Evolutionary conservation across 116 monocot species (phyloP).

Genomic region (Papilionanthe hybrid): DNA sequence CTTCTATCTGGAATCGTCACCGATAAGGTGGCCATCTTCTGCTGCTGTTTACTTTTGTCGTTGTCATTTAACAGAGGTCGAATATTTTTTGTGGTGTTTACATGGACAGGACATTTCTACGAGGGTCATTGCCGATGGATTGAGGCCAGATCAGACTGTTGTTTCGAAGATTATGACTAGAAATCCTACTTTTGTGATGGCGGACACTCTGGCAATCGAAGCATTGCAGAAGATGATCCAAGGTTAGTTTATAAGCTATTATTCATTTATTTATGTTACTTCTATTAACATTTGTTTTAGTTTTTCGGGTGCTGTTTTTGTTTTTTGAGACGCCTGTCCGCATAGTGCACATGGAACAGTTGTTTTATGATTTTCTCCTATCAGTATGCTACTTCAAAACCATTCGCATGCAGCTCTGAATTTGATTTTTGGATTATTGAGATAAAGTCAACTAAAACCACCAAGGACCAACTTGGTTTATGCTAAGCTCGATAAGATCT

Average conservation of each 20-base stretch:
- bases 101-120: constrained; percentile 69
- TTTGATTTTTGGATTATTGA: no score
- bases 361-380: no score
- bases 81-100: background rate
- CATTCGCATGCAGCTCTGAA: no score
- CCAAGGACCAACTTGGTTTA: no score
- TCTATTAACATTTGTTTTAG: background rate
- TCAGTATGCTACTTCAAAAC: no score
- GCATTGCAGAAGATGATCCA: constrained; percentile 98
- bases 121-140: constrained; percentile 82
- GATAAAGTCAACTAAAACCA: no score
- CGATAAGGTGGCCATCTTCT: constrained; percentile 52
- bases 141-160: constrained; percentile 79
- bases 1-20: constrained; percentile 85
- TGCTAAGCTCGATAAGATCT: no score
- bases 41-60: background rate
- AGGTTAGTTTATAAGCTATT: constrained; percentile 31
- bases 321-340: no score
- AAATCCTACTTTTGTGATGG: constrained; percentile 75
- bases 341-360: no score
- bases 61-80: background rate
- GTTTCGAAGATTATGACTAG: constrained; percentile 94
- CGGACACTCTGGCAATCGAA: constrained; percentile 81
- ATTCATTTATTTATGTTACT: background rate
- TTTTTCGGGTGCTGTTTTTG: background rate